These are phyloP conservation scores for Pinguiococcus pyrenoidosus DNA, from an alignment of 108 stramenopile species.

Conservation along the genomic window DNA sequence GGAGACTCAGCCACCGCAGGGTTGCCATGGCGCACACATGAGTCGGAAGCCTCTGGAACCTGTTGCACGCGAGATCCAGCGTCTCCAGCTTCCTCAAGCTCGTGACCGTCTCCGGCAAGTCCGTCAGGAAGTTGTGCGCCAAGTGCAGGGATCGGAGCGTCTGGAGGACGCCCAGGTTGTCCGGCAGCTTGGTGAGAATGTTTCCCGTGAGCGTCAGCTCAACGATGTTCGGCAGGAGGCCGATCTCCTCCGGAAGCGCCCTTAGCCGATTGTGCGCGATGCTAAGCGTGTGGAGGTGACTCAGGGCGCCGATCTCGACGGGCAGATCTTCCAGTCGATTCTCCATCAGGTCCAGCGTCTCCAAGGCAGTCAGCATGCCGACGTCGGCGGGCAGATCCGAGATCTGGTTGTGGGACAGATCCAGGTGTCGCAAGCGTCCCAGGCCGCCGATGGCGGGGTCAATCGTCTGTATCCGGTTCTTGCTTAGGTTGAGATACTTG, in stretches of 20 bases:
- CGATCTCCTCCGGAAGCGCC: slow-evolving; percentile 18
- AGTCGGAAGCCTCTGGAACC: slow-evolving; percentile 15
- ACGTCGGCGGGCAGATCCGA: slow-evolving; percentile 6
- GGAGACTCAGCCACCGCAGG: slow-evolving; percentile 9
- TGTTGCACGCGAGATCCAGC: slow-evolving; percentile 13
- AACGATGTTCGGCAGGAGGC: slow-evolving; percentile 7
- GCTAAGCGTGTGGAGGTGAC: not conserved
- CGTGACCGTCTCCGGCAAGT: slow-evolving; percentile 21
- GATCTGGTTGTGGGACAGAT: slow-evolving; percentile 21
- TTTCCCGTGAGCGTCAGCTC: slow-evolving; percentile 25
- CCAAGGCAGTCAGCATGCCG: slow-evolving; percentile 12
- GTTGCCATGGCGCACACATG: slow-evolving; percentile 6
- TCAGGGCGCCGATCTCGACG: slow-evolving; percentile 16
- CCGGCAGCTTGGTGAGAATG: slow-evolving; percentile 17
- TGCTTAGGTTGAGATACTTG: not conserved
- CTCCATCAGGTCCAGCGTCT: slow-evolving; percentile 1
- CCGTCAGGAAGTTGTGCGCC: slow-evolving; percentile 7
- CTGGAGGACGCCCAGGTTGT: slow-evolving; percentile 10
- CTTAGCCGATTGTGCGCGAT: slow-evolving; percentile 10
- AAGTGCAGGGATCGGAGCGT: slow-evolving; percentile 9
- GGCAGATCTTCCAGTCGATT: not conserved
- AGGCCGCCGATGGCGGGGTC: slow-evolving; percentile 11
- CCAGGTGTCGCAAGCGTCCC: slow-evolving; percentile 10
- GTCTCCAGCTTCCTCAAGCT: slow-evolving; percentile 10
- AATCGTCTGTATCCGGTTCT: slow-evolving; percentile 12